These are phyloP conservation scores for Ganoderma leucocontextum DNA, from an alignment of 1,284 basidiomycete species.

Conservation along the genomic window DNA sequence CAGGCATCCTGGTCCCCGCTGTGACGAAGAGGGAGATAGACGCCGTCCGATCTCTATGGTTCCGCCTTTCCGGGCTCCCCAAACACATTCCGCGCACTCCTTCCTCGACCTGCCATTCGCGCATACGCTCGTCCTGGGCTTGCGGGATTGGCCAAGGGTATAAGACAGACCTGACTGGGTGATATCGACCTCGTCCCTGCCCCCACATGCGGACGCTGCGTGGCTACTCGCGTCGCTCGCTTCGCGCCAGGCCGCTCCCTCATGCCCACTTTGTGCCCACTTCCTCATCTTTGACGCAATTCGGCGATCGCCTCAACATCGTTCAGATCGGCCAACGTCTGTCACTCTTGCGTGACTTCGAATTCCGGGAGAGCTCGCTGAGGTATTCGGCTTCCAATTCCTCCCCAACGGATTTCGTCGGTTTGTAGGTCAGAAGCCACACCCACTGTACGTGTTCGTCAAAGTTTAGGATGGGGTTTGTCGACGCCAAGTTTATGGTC, in stretches of 20 bases:
- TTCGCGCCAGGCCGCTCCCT: slow-evolving; percentile 30
- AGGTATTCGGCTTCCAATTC: background rate
- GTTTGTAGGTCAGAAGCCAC: background rate
- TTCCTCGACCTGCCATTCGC: background rate
- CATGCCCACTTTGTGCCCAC: slow-evolving; percentile 25
- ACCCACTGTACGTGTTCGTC: background rate
- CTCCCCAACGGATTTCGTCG: background rate
- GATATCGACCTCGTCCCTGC: background rate
- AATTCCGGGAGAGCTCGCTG: background rate
- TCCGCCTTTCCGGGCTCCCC: slow-evolving; percentile 25
- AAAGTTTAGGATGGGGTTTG: slow-evolving; percentile 1
- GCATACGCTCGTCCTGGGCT: background rate
- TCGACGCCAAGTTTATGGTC: background rate
- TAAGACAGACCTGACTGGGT: background rate
- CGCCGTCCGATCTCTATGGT: slow-evolving; percentile 20
- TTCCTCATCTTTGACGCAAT: slow-evolving; percentile 7
- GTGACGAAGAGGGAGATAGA: slow-evolving; percentile 21
- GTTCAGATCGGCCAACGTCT: slow-evolving; percentile 15
- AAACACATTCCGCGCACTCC: slow-evolving; percentile 1
- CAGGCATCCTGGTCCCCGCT: slow-evolving; percentile 17
- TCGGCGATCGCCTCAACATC: slow-evolving; percentile 5
- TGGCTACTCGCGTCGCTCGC: slow-evolving; percentile 22
- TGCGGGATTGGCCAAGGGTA: background rate
- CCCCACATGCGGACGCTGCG: slow-evolving; percentile 23
- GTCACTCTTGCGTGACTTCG: slow-evolving; percentile 2